Conservation (phyloP, 1,139 yeast species). For the Tardiomyces blankii region DNA sequence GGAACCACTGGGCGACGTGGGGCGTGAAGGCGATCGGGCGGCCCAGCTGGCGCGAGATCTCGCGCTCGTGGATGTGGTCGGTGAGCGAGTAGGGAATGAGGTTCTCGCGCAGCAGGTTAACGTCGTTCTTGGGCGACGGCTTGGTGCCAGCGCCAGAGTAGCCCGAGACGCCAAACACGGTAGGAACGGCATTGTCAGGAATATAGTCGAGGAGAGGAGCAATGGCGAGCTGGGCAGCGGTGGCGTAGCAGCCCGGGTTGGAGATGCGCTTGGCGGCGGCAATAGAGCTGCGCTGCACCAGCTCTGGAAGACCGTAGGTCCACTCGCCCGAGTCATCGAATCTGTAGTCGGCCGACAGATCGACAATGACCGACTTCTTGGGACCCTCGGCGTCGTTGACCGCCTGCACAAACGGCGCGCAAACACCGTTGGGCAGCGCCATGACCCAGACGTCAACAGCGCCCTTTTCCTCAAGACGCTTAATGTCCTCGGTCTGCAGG, state of each 20-base stretch:
- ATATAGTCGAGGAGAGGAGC: constrained; percentile 60
- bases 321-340: constrained; percentile 82
- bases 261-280: constrained; percentile 74
- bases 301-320: constrained; percentile 85
- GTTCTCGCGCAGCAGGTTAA: constrained; percentile 61
- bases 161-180: constrained; percentile 92
- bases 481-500: constrained; percentile 78
- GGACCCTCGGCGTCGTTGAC: constrained; percentile 51
- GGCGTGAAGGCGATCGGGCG: constrained; percentile 81
- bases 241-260: constrained; percentile 98
- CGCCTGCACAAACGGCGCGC: constrained; percentile 94
- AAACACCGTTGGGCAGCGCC: constrained; percentile 98
- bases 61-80: constrained; percentile 93
- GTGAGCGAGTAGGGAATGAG: constrained; percentile 92
- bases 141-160: constrained; percentile 99
- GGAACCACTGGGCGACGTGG: constrained; percentile 99
- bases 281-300: constrained; percentile 49
- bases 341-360: constrained; percentile 91
- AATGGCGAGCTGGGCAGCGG: constrained; percentile 91
- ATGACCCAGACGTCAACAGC: constrained; percentile 95
- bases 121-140: constrained; percentile 92
- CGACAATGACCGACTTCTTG: constrained; percentile 67
- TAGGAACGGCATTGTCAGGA: constrained; percentile 52
- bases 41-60: constrained; percentile 74
- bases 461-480: constrained; percentile 58